Evolutionary conservation across 2,329 filamentous ascomycete species (phyloP), one percentile per base, ranked within the genome.

Genomic region (Colletotrichum gigasporum): DNA sequence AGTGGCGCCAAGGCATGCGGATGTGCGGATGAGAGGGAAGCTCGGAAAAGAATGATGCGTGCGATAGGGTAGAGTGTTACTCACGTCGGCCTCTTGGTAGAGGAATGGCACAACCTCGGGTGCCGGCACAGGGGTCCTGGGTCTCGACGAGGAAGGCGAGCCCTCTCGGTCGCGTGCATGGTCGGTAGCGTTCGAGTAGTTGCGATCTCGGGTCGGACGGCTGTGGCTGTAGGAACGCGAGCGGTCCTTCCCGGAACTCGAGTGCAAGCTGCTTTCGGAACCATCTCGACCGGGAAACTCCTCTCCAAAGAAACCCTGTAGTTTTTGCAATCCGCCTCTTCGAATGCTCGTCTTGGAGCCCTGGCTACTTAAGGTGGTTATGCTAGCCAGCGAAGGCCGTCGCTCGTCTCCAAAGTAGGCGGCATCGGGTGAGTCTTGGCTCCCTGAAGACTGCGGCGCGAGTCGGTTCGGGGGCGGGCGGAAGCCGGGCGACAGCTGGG

Each of bases 91-190:
- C 74, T 96, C 93, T 78, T 98, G 96, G 75, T 96, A 98, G 67
- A 97, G 85, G 85, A 97, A 99, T n/a, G 96, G 96, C 37, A 97
- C 96, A 62, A 99, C 94, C 78, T 98, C 95, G 72, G 93, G 96
- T 11, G 92, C 93, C 41, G 92, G 92, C 53, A 94, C 84, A 11
- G 94, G 94, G n/a, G 93, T 97, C 70, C 91, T 87, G 48, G 94
- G 93, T 69, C 93, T 86, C 26, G 91, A 94, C 30, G 87, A 88
- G 54, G 87, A 86, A 39, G 93, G 93, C 55, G 94, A 96, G 45
- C 84, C 85, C 67, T 94, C 90, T 39, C 63, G 44, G 35, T 65
- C 62, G 65, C 90, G 83, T 68, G 90, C 90, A 71, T 90, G 87
- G 73, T 96, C 88, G 56, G 88, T 90, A 55, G 87, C 87, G 77